Evolutionary conservation across 306 rosid genomes (phyloP).

Genomic region (Ochetophila trinervis): DNA sequence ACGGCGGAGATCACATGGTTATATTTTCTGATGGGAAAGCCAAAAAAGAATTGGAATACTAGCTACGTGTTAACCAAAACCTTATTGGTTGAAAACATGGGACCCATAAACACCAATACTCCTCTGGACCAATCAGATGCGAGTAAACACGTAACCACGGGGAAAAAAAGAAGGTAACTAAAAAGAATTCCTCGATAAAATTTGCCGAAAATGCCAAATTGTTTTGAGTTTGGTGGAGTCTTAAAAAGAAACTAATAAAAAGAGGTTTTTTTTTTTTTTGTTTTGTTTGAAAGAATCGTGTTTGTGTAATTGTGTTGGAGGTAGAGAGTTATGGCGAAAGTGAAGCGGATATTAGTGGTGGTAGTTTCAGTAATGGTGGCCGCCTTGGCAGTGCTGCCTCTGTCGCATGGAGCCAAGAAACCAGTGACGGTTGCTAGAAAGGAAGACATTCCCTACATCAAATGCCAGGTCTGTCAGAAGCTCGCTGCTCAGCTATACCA

Average conservation of each 20-base stretch:
- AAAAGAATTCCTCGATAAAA: too few species aligned
- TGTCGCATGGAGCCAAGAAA: constrained; percentile 60
- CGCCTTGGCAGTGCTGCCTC: constrained; percentile 47
- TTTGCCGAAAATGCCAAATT: too few species aligned
- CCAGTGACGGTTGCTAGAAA: constrained; percentile 58
- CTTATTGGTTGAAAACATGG: constrained; percentile 46
- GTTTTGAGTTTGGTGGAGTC: too few species aligned
- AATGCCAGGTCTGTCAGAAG: constrained; percentile 88
- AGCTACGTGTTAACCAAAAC: constrained; percentile 46
- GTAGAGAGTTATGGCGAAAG: constrained; percentile 31
- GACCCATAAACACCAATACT: constrained; percentile 8
- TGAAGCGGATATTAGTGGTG: constrained; percentile 37
- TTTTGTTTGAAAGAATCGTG: not conserved
- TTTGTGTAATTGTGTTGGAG: not conserved
- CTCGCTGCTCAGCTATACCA: constrained; percentile 69
- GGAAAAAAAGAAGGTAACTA: too few species aligned
- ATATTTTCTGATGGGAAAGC: too few species aligned
- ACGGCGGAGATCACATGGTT: too few species aligned
- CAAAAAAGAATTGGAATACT: too few species aligned
- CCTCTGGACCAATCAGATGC: constrained; percentile 39
- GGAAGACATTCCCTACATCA: constrained; percentile 77
- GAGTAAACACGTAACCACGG: constrained; percentile 17
- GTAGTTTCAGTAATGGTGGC: constrained; percentile 37
- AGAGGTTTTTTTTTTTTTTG: not conserved
- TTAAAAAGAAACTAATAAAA: not conserved